Evolutionary conservation across 2,329 filamentous ascomycete species (phyloP).

Genomic region (Diaporthe sp.): DNA sequence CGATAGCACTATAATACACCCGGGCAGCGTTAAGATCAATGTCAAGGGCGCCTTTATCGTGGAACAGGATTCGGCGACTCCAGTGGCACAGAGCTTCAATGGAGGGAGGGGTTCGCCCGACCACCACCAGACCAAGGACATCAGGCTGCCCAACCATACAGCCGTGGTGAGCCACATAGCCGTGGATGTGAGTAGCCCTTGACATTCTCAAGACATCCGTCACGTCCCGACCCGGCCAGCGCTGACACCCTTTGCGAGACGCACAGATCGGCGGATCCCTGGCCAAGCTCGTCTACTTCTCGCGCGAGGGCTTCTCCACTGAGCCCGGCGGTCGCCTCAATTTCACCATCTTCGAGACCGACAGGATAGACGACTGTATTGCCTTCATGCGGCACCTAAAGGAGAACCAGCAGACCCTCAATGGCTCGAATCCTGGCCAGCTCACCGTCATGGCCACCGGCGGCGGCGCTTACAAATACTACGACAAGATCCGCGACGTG

Average conservation of each 20-base stretch:
- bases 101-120: slow-evolving; percentile 60
- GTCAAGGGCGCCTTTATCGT: slow-evolving; percentile 97
- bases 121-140: slow-evolving; percentile 85
- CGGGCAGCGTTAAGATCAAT: slow-evolving; percentile 89
- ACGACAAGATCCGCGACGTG: slow-evolving; percentile 87
- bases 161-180: slow-evolving; percentile 96
- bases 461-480: slow-evolving; percentile 96
- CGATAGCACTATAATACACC: slow-evolving; percentile 71
- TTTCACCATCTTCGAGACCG: slow-evolving; percentile 96
- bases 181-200: slow-evolving; percentile 79
- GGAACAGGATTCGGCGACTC: slow-evolving; percentile 77
- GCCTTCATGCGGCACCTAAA: slow-evolving; percentile 91
- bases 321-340: slow-evolving; percentile 91
- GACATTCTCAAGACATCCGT: no score
- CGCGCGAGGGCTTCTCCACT: slow-evolving; percentile 82
- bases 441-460: slow-evolving; percentile 96
- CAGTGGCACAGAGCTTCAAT: slow-evolving; percentile 50
- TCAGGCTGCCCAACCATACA: slow-evolving; percentile 95
- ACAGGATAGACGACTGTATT: slow-evolving; percentile 92
- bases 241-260: background rate
- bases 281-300: slow-evolving; percentile 97
- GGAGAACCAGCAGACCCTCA: slow-evolving; percentile 81
- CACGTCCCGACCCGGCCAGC: background rate
- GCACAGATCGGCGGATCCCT: slow-evolving; percentile 91
- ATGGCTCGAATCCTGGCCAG: slow-evolving; percentile 78